phyloP scores from a whole-genome alignment of 208 protist species.

The Trichomonas vaginalis region DNA sequence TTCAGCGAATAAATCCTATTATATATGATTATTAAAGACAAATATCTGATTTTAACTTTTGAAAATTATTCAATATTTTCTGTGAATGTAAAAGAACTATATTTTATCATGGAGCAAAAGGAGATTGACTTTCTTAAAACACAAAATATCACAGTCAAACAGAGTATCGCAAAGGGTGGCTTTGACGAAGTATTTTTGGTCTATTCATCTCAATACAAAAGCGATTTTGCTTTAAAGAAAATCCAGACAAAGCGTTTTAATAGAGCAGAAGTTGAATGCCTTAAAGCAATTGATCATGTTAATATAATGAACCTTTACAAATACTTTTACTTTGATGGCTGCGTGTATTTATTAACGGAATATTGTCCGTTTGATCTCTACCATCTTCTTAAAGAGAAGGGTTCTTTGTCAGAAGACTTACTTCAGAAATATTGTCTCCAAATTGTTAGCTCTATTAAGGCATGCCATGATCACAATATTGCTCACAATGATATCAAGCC shows the following conservation, averaged over 20 bases:
- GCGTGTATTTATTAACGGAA: not conserved
- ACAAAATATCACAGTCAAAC: no score
- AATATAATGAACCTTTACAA: not conserved
- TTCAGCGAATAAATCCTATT: no score
- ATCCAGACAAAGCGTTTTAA: not conserved
- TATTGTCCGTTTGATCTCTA: not conserved
- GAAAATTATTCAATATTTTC: no score
- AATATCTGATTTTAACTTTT: no score
- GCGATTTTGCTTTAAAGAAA: not conserved
- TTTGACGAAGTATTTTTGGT: not conserved
- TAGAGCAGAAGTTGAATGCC: not conserved
- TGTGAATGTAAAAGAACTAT: no score
- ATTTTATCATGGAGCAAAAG: no score
- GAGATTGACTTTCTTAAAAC: no score
- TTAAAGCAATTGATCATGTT: not conserved
- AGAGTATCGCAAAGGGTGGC: no score
- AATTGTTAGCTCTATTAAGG: not conserved
- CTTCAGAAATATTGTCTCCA: not conserved
- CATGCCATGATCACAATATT: conserved; percentile 55
- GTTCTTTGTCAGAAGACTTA: no score
- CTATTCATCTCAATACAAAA: not conserved
- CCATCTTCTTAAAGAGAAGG: not conserved
- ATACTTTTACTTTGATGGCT: not conserved
- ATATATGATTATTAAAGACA: no score
- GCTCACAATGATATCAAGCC: conserved; percentile 66